Evolutionary conservation across 805 yeast species (phyloP), one percentile per base, ranked within the genome.

Genomic region (Zygosaccharomyces bailii): DNA sequence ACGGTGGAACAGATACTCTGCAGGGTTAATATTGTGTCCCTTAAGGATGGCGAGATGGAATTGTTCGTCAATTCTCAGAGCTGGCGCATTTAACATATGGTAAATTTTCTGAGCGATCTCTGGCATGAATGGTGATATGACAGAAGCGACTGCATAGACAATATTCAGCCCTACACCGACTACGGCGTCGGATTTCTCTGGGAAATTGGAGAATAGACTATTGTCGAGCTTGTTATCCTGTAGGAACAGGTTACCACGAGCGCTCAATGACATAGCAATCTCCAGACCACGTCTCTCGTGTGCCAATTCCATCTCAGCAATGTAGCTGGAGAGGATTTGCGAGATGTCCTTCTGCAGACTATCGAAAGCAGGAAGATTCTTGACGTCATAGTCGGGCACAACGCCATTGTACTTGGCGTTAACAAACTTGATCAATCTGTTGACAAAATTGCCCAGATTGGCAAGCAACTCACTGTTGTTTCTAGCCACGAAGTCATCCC

Each of bases 151-250:
- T 52, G 88, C 69, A 69, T 89, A 90, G 39, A 91, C 80, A 62
- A 91, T 73, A 70, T 91, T 93, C 65, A 93, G 73, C 48, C 95
- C 97, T 42, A 87, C 84, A 52, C 86, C 96, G 44, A 93, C 86
- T 42, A 91, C 96, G 2, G 96, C 96, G 60, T 89, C 96, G 10
- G 96, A 79, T 59, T 79, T 80, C 25, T 76, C 86, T 34, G 96
- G 95, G 39, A 69, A 64, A 59, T 87, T 79, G 44, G 80, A 78
- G 67, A 81, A 87, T 53, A 90, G 73, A 7, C 86, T 73, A 75
- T 93, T 93, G 68, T 91, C 98, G 58, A 93, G 76, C 70, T 90
- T 90, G 72, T 90, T 89, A 41, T 91, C 99, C 71, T 93, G 99
- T 65, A 93, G 76, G 76, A 91, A 93, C 66, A 76, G 85, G 70